Evolutionary conservation across 371 early-diverging fungal genomes (phyloP).

Genomic region (Cokeromyces recurvatus): DNA sequence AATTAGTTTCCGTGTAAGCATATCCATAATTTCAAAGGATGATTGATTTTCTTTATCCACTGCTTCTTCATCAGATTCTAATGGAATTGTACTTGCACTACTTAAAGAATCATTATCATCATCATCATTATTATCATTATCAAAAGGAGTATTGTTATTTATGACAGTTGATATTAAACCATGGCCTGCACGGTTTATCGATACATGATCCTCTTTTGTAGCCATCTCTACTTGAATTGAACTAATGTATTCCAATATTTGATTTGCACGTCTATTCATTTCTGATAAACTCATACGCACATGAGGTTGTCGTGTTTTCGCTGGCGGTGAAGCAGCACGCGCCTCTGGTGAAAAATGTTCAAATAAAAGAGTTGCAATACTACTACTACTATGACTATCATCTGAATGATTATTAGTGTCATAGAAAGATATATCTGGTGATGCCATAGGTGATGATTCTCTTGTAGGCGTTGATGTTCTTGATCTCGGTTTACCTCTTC

Average conservation of each 20-base stretch:
- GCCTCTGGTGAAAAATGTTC: constrained; percentile 21
- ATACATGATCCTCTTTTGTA: constrained; percentile 11
- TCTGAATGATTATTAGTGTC: not conserved
- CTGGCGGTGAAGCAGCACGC: constrained; percentile 34
- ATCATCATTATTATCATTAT: not conserved
- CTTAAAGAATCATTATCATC: constrained; percentile 19
- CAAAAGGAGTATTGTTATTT: not conserved
- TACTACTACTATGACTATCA: not conserved
- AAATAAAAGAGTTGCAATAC: constrained; percentile 13
- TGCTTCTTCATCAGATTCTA: constrained; percentile 17
- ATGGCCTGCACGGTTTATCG: constrained; percentile 2
- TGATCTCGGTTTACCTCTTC: constrained; percentile 21
- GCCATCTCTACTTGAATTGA: constrained; percentile 53
- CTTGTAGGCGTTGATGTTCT: constrained; percentile 28
- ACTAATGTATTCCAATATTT: constrained; percentile 54
- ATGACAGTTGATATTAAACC: not conserved
- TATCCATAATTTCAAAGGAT: constrained; percentile 44
- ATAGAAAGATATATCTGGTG: too few relatives aligned
- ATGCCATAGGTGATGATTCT: constrained; percentile 8
- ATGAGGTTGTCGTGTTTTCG: constrained; percentile 42
- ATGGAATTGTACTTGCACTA: constrained; percentile 27
- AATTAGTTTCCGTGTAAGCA: constrained; percentile 35
- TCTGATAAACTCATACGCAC: constrained; percentile 46
- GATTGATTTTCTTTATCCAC: constrained; percentile 12
- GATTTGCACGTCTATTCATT: constrained; percentile 57